Evolutionary conservation across 306 rosid species (phyloP).

Genomic region (Citrullus amarus): DNA sequence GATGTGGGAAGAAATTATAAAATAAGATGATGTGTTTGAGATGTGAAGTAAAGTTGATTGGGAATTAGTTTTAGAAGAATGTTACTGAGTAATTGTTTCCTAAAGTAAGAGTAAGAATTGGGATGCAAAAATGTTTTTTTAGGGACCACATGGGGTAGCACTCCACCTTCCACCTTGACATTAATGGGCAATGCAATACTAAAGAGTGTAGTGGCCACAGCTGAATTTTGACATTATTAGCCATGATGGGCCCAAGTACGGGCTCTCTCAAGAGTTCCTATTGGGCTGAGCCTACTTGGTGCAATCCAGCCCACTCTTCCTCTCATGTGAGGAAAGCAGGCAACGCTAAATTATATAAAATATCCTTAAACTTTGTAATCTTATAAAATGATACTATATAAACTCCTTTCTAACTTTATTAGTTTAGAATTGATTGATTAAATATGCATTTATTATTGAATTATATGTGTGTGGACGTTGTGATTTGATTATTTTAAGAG

Average conservation of each 20-base stretch:
- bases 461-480: no score
- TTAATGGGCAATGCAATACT: neutral
- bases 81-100: neutral
- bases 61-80: neutral
- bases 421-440: no score
- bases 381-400: no score
- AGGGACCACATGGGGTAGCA: neutral
- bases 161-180: neutral
- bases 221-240: neutral
- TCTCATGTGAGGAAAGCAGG: no score
- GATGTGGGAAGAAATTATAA: neutral
- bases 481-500: no score
- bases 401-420: no score
- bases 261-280: neutral
- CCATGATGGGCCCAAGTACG: constrained; percentile 2
- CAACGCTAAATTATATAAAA: neutral
- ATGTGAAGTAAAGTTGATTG: neutral
- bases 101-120: no score
- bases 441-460: no score
- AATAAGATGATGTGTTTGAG: neutral
- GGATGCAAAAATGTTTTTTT: no score
- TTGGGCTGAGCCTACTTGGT: constrained; percentile 5
- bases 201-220: neutral
- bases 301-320: constrained; percentile 4
- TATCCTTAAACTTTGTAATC: no score